Conservation (phyloP, 805 yeast genomes). For the Myxozyma vanderwaltii region DNA sequence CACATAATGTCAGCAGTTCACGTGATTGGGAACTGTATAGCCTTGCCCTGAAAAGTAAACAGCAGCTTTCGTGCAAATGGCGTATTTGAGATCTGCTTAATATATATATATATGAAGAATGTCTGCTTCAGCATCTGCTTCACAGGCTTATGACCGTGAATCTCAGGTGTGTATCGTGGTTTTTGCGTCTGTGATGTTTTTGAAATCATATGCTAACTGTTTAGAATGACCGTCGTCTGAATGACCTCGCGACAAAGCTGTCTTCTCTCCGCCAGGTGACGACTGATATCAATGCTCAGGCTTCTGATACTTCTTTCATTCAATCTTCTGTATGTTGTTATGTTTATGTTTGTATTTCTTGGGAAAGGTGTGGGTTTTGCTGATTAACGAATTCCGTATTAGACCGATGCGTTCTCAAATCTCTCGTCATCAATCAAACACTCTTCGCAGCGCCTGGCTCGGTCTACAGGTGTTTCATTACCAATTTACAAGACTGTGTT, state of each 20-base stretch:
- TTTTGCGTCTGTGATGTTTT: background rate
- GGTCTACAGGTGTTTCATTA: conserved; percentile 55
- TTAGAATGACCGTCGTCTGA: conserved; percentile 64
- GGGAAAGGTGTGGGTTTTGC: background rate
- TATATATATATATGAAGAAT: background rate
- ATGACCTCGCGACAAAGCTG: conserved; percentile 64
- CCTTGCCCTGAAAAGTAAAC: too few species aligned
- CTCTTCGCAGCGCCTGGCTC: conserved; percentile 51
- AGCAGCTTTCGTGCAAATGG: background rate
- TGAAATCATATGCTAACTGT: conserved; percentile 8
- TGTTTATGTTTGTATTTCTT: background rate
- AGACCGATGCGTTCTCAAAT: conserved; percentile 36
- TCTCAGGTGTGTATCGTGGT: conserved; percentile 35
- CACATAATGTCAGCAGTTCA: too few species aligned
- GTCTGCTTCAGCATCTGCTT: conserved; percentile 27
- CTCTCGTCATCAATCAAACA: conserved; percentile 49
- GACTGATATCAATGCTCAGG: conserved; percentile 65
- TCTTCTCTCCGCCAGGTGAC: conserved; percentile 66
- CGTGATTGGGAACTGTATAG: too few species aligned
- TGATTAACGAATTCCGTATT: background rate
- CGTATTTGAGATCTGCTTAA: background rate
- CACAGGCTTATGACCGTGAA: conserved; percentile 39
- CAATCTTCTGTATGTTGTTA: conserved; percentile 43
- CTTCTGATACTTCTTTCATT: conserved; percentile 51
- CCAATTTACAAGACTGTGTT: conserved; percentile 54